Conservation (phyloP, 2,329 filamentous ascomycete species). For the Zymoseptoria pseudotritici region DNA sequence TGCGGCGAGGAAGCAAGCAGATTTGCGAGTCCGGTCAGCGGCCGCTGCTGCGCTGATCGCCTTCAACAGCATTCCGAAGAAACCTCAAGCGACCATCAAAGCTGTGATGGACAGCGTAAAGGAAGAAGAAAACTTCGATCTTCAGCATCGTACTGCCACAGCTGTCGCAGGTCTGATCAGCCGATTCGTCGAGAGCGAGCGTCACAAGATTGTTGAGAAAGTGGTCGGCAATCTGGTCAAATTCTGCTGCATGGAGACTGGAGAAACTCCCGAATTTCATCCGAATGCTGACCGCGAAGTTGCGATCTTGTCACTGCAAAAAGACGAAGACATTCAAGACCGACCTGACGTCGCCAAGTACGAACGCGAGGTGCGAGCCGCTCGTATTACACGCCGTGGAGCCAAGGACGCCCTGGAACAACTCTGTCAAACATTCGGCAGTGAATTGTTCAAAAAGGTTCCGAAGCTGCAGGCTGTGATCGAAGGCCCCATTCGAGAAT, state of each 20-base stretch:
- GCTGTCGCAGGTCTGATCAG: conserved; percentile 82
- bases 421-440: conserved; percentile 70
- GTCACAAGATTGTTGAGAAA: conserved; percentile 84
- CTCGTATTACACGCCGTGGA: conserved; percentile 81
- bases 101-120: conserved; percentile 98
- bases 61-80: conserved; percentile 84
- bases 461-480: conserved; percentile 76
- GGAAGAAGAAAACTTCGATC: conserved; percentile 79
- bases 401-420: conserved; percentile 93
- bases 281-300: conserved; percentile 71
- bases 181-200: conserved; percentile 71
- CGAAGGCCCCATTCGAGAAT: conserved; percentile 67
- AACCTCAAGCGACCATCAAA: conserved; percentile 86
- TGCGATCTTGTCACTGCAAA: conserved; percentile 85
- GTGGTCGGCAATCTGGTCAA: conserved; percentile 93
- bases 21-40: conserved; percentile 77
- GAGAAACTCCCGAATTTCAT: conserved; percentile 91
- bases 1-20: conserved; percentile 68
- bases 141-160: conserved; percentile 78
- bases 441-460: conserved; percentile 69
- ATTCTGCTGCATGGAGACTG: conserved; percentile 95
- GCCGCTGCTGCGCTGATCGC: conserved; percentile 82
- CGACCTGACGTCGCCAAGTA: conserved; percentile 86
- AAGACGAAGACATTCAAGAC: conserved; percentile 92
- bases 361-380: conserved; percentile 79